Conservation (phyloP, 208 protist genomes). For the Borovskyia barvae region DNA sequence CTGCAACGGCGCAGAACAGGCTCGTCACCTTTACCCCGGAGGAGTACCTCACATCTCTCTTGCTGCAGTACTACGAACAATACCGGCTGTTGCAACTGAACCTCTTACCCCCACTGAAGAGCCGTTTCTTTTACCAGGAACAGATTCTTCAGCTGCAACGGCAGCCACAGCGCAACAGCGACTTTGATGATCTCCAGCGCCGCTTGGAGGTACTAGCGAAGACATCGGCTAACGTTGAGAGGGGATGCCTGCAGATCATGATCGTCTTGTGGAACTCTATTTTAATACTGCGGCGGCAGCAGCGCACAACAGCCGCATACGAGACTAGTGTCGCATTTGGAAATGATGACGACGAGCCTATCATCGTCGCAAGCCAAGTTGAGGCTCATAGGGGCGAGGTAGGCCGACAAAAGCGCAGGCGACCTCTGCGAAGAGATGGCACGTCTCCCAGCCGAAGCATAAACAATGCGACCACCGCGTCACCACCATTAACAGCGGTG, state of each 20-base stretch:
- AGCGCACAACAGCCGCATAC: not conserved
- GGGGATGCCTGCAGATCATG: conserved; percentile 35
- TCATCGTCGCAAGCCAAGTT: conserved; percentile 4
- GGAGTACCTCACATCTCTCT: conserved; percentile 45
- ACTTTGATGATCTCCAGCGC: conserved; percentile 31
- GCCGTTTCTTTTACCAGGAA: conserved; percentile 56
- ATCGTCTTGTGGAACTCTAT: conserved; percentile 37
- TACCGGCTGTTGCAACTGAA: conserved; percentile 77
- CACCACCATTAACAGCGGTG: too few species aligned
- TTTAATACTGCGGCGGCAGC: conserved; percentile 22
- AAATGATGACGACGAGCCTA: conserved; percentile 1
- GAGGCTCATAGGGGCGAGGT: too few species aligned
- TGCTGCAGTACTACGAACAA: conserved; percentile 76
- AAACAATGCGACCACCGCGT: too few species aligned
- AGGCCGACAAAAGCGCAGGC: too few species aligned
- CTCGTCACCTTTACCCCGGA: conserved; percentile 53
- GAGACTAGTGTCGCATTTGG: not conserved
- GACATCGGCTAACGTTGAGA: conserved; percentile 27
- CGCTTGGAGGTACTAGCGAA: conserved; percentile 30
- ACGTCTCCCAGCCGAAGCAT: too few species aligned
- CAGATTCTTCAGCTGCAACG: conserved; percentile 45
- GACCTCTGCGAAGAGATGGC: too few species aligned
- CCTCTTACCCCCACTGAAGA: conserved; percentile 61
- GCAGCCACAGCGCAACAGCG: conserved; percentile 27
- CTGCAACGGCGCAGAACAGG: conserved; percentile 19